Percentiles rank a stretch among this genome's conserved stretches.
phyloP scores from a whole-genome alignment of 176 grass and related monocot genomes.

The Musa schizocarpa region DNA sequence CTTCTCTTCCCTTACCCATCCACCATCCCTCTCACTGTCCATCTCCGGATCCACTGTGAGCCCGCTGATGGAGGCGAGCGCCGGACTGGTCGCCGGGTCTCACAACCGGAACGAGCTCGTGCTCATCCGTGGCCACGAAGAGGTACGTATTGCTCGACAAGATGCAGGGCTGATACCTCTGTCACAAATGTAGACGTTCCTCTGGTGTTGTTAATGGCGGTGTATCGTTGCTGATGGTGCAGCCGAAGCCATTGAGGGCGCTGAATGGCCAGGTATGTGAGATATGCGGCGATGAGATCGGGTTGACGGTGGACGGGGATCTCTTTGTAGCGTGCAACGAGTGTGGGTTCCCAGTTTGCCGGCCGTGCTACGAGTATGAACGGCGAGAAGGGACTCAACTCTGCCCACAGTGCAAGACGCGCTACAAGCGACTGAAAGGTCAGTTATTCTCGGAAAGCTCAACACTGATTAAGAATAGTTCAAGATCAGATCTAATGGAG shows the following conservation, averaged over 20 bases:
- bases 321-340: slow-evolving; percentile 95
- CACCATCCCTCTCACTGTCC: not conserved
- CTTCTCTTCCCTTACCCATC: not conserved
- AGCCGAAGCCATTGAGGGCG: slow-evolving; percentile 60
- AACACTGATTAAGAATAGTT: too few species aligned
- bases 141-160: slow-evolving; percentile 20
- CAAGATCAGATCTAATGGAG: too few species aligned
- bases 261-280: slow-evolving; percentile 96
- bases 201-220: not conserved
- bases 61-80: slow-evolving; percentile 56
- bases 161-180: too few species aligned
- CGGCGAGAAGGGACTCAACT: slow-evolving; percentile 88
- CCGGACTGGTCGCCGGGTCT: slow-evolving; percentile 77
- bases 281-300: slow-evolving; percentile 89
- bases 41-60: not conserved
- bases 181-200: too few species aligned
- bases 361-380: slow-evolving; percentile 98
- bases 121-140: slow-evolving; percentile 92
- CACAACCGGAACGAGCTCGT: slow-evolving; percentile 98
- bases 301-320: slow-evolving; percentile 71
- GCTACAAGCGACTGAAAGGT: slow-evolving; percentile 98
- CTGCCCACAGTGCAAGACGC: slow-evolving; percentile 97
- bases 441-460: not conserved
- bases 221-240: not conserved
- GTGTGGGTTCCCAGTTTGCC: slow-evolving; percentile 96